phyloP scores from a whole-genome alignment of 352 stramenopile species.

The Elongisporangium senticosum region DNA sequence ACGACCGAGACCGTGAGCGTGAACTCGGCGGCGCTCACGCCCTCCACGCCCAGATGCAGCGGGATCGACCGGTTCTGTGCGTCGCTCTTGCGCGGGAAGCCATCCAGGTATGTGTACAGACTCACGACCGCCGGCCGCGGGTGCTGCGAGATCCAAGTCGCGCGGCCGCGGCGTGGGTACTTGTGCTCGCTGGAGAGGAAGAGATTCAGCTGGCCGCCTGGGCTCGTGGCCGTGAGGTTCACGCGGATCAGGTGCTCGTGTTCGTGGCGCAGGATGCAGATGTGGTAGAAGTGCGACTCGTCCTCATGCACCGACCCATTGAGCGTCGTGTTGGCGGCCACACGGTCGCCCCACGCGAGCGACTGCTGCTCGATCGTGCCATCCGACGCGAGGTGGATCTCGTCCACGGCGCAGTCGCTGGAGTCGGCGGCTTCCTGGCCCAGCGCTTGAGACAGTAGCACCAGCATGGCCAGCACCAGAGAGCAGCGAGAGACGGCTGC shows the following conservation, averaged over 20 bases:
- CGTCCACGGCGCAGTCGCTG: slow-evolving; percentile 38
- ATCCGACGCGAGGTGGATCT: slow-evolving; percentile 69
- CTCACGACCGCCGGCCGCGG: slow-evolving; percentile 48
- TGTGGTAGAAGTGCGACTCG: slow-evolving; percentile 63
- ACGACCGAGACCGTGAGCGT: slow-evolving; percentile 47
- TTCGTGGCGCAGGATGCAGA: slow-evolving; percentile 68
- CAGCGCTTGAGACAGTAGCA: slow-evolving; percentile 2
- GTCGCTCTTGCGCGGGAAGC: slow-evolving; percentile 56
- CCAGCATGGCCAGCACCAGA: slow-evolving; percentile 2
- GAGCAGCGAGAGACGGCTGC: slow-evolving; percentile 8
- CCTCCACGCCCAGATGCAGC: slow-evolving; percentile 68
- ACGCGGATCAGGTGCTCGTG: slow-evolving; percentile 75
- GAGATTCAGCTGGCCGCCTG: slow-evolving; percentile 48
- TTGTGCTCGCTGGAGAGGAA: slow-evolving; percentile 65
- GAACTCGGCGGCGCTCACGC: slow-evolving; percentile 19
- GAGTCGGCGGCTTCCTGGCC: neutral
- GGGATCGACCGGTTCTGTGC: slow-evolving; percentile 41
- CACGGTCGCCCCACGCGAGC: slow-evolving; percentile 39
- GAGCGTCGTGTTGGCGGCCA: slow-evolving; percentile 60
- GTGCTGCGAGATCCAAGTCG: slow-evolving; percentile 67
- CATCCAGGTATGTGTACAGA: slow-evolving; percentile 74
- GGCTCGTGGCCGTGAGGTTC: slow-evolving; percentile 30
- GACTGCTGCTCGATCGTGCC: slow-evolving; percentile 46
- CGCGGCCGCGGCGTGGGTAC: slow-evolving; percentile 53
- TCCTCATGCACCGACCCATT: slow-evolving; percentile 48